Evolutionary conservation across 192 early-diverging fungal genomes (phyloP), one percentile per base, ranked within the genome.

Genomic region (Rhizophagus prolifer): DNA sequence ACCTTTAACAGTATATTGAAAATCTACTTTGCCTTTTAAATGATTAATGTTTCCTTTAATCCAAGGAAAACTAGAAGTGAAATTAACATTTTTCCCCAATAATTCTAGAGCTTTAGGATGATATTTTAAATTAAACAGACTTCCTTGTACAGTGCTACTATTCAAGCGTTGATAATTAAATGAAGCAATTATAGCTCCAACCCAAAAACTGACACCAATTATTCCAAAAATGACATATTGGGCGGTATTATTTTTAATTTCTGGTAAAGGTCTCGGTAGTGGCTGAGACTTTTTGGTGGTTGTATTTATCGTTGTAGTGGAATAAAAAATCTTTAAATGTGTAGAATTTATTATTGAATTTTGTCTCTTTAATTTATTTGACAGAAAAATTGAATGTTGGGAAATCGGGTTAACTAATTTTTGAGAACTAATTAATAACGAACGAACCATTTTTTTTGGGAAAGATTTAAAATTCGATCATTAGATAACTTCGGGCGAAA

Each of bases 31-130:
- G 6, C 89, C 89, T 70, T 90, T 88, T 61, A 90, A 80, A 79
- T 90, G 85, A 58, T 89, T 89, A 13, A 90, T 86, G 0, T 82
- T 84, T 3, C 89, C 89, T n/a, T 79, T 82, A 78, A 90, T 88
- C 89, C 89, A 90, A 19, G 89, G 87, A 86, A 86, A 88, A 10
- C 36, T 66, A 63, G 82, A 75, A 26, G 84, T 82, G 75, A 86
- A 90, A 75, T 86, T 84, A 60, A 90, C 80, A 21, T 85, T 77
- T 19, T 84, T 82, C 3, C 89, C 89, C n/a, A 90, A 69, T 12
- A 86, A 64, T 47, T 79, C 81, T 54, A 82, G 77, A 5, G 84
- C 85, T 38, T 81, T 77, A 13, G 78, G 81, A 65, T 89, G 81
- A 79, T 87, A 86, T 46, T 86, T 86, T 26, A 88, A 84, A 46